Percentiles rank a stretch among this genome's conserved stretches.
phyloP scores from a whole-genome alignment of 2,329 filamentous ascomycete species.

The Alternaria angustiovoidea region DNA sequence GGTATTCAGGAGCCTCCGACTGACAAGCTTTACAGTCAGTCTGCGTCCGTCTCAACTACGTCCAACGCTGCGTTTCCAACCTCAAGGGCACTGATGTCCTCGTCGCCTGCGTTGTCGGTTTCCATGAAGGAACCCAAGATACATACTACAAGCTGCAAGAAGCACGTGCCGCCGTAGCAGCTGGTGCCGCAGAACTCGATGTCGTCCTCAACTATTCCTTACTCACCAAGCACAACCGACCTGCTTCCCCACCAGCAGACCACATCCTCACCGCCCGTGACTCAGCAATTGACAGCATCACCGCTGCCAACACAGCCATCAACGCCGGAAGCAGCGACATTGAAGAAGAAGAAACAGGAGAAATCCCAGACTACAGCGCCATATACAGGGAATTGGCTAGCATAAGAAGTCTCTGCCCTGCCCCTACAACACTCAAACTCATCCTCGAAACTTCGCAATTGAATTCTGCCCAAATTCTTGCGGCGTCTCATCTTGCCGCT shows the following conservation, averaged over 20 bases:
- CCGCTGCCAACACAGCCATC: conserved; percentile 43
- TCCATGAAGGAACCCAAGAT: conserved; percentile 66
- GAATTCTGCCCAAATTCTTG: conserved; percentile 58
- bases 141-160: conserved; percentile 62
- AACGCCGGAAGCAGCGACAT: conserved; percentile 27
- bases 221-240: conserved; percentile 48
- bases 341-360: conserved; percentile 24
- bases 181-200: conserved; percentile 65
- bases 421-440: conserved; percentile 59
- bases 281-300: conserved; percentile 46
- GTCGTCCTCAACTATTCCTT: conserved; percentile 65
- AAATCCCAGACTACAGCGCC: conserved; percentile 54
- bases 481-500: conserved; percentile 61
- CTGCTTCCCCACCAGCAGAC: conserved; percentile 9
- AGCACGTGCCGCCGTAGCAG: conserved; percentile 57
- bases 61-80: conserved; percentile 59
- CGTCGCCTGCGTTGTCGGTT: conserved; percentile 67
- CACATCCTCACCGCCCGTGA: conserved; percentile 25
- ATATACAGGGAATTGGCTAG: conserved; percentile 63
- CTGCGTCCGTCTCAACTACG: conserved; percentile 64
- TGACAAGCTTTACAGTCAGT: conserved; percentile 55
- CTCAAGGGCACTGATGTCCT: conserved; percentile 59
- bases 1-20: not conserved
- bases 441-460: conserved; percentile 68
- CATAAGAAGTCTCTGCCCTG: conserved; percentile 59